Evolutionary conservation across 2,329 filamentous ascomycete genomes (phyloP).

Genomic region (Arthrobotrys musiformis): DNA sequence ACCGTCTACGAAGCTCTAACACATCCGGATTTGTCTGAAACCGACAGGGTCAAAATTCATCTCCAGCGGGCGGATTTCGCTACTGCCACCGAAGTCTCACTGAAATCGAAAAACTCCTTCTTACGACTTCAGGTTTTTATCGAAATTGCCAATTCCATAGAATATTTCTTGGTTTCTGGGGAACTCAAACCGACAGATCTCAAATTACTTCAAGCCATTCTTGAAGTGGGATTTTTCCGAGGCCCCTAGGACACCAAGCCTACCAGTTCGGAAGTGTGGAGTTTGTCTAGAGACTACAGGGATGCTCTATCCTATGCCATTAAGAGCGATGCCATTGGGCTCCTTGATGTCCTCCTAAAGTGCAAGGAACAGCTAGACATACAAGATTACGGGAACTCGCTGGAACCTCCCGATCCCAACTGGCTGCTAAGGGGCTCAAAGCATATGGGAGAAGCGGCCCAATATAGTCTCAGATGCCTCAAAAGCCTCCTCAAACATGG

Average conservation of each 20-base stretch:
- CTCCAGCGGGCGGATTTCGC: neutral
- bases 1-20: neutral
- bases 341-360: neutral
- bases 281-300: too few relatives aligned
- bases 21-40: neutral
- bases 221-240: neutral
- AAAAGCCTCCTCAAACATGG: neutral
- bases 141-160: neutral
- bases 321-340: neutral
- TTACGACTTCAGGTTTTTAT: neutral
- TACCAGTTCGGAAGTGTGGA: too few relatives aligned
- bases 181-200: too few relatives aligned
- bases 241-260: neutral
- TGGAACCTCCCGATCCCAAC: too few relatives aligned
- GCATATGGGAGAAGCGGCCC: too few relatives aligned
- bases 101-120: neutral
- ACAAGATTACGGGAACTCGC: neutral
- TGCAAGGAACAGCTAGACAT: neutral
- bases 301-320: neutral
- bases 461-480: neutral
- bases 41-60: neutral
- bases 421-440: too few relatives aligned
- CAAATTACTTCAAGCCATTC: neutral
- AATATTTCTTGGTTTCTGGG: too few relatives aligned
- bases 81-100: neutral